Evolutionary conservation across 2,329 filamentous ascomycete genomes (phyloP).

Genomic region (Madurella fahalii): DNA sequence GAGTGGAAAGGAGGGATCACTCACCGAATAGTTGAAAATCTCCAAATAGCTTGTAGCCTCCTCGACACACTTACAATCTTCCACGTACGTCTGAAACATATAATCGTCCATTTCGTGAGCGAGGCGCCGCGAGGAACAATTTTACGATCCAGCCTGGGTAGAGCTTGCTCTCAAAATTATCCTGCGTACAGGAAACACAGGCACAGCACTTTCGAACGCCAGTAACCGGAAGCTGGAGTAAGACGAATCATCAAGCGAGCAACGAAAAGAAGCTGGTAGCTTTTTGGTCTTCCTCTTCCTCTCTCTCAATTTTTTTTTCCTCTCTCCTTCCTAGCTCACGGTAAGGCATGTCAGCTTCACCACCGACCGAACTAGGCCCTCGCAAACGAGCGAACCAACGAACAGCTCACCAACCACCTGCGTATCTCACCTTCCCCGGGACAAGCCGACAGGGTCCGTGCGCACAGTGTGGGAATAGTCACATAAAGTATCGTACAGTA

Average conservation of each 20-base stretch:
- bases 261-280: background rate
- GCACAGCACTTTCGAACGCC: background rate
- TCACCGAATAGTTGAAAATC: conserved; percentile 57
- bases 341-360: background rate
- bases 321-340: background rate
- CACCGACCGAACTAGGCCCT: background rate
- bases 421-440: too few relatives aligned
- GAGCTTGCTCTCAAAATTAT: background rate
- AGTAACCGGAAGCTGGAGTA: background rate
- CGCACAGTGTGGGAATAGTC: too few relatives aligned
- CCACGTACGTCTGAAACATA: conserved; percentile 49
- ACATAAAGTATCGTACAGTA: too few relatives aligned
- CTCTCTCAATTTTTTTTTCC: background rate
- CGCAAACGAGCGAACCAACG: too few relatives aligned
- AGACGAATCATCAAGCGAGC: background rate
- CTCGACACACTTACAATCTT: conserved; percentile 43
- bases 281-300: background rate
- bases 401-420: background rate
- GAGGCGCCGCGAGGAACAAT: background rate
- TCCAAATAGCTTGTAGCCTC: conserved; percentile 55
- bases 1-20: conserved; percentile 23
- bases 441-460: too few relatives aligned
- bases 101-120: conserved; percentile 52
- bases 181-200: background rate
- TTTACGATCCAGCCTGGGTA: background rate